phyloP scores from a whole-genome alignment of 345 rosid genomes.

The Carallia pectinifolia region DNA sequence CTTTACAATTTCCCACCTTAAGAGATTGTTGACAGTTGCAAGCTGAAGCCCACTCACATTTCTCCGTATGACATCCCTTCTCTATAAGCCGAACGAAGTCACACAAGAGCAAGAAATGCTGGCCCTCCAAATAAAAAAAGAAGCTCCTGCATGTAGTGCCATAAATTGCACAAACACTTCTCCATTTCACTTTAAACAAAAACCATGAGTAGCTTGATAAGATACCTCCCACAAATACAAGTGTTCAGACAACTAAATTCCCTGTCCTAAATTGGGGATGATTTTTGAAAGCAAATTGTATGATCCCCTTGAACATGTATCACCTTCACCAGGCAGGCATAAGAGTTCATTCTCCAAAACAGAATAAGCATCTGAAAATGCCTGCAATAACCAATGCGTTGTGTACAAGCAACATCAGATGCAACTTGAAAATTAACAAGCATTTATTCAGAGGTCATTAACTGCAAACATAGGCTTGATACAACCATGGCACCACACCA shows the following conservation, averaged over 20 bases:
- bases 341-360: constrained; percentile 72
- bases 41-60: no score
- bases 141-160: background rate
- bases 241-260: constrained; percentile 2
- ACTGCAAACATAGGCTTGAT: no score
- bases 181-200: background rate
- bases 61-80: no score
- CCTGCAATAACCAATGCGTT: constrained; percentile 47
- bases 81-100: background rate
- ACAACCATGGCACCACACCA: no score
- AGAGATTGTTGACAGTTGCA: background rate
- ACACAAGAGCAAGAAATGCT: background rate
- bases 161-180: background rate
- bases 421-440: constrained; percentile 4
- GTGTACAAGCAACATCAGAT: constrained; percentile 7
- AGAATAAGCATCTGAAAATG: constrained; percentile 93
- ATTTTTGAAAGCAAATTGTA: constrained; percentile 68
- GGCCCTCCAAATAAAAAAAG: background rate
- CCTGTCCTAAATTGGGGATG: constrained; percentile 48
- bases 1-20: constrained; percentile 6
- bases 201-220: background rate
- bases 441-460: background rate
- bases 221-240: constrained; percentile 17
- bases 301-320: constrained; percentile 40
- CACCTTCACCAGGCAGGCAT: constrained; percentile 42